These are phyloP conservation scores for Apodospora peruviana DNA, from an alignment of 495 filamentous ascomycete species.

Conservation along the genomic window DNA sequence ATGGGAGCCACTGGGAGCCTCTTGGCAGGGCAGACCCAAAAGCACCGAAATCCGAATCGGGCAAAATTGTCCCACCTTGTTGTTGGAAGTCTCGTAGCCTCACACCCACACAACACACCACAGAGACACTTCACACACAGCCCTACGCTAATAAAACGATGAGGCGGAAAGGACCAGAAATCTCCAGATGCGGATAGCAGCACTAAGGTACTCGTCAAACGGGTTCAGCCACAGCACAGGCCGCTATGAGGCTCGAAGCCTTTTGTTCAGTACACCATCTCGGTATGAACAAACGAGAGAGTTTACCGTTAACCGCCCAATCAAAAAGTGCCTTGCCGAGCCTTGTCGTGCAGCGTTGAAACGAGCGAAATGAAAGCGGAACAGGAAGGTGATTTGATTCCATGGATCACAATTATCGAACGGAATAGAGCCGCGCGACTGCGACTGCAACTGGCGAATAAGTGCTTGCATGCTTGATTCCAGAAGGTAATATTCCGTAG, in stretches of 20 bases:
- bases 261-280: background rate
- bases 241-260: background rate
- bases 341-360: no score
- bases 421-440: background rate
- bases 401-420: background rate
- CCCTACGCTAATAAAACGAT: conserved; percentile 3
- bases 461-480: no score
- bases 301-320: background rate
- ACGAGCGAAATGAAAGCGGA: background rate
- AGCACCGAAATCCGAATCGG: background rate
- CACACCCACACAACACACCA: background rate
- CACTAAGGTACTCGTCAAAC: background rate
- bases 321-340: background rate
- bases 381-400: background rate
- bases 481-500: no score
- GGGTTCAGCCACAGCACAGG: background rate
- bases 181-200: background rate
- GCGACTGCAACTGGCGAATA: no score
- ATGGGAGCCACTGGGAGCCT: background rate
- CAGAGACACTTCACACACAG: background rate
- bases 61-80: background rate
- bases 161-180: background rate
- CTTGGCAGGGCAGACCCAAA: background rate
- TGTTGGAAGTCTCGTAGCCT: background rate
- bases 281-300: background rate